Percentiles rank a stretch among this genome's conserved stretches.
Conservation (phyloP, 129 eudicot species). For the Ambrosia trifida region DNA sequence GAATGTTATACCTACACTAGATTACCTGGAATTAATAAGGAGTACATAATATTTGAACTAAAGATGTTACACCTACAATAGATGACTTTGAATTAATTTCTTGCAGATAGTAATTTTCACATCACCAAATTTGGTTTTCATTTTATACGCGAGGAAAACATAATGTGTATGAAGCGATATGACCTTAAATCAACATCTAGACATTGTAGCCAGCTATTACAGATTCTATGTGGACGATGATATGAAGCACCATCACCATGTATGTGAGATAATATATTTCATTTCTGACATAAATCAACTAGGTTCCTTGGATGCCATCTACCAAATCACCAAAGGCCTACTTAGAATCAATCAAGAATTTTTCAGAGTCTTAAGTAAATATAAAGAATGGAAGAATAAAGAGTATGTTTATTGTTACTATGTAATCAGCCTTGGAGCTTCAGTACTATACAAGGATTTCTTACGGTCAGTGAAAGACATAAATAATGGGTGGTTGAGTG, state of each 20-base stretch:
- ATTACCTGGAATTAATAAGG: not conserved
- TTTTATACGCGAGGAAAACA: constrained; percentile 4
- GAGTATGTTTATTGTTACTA: not conserved
- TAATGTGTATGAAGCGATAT: not conserved
- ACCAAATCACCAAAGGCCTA: constrained; percentile 2
- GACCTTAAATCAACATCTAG: not conserved
- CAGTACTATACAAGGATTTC: constrained; percentile 11
- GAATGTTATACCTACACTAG: not conserved
- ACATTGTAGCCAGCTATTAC: not conserved
- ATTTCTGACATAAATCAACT: not conserved
- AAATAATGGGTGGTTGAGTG: constrained; percentile 5
- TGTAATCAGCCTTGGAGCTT: constrained; percentile 17
- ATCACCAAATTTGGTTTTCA: constrained; percentile 6
- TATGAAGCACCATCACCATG: not conserved
- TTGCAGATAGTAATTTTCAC: constrained; percentile 18
- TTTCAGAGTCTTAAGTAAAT: not conserved
- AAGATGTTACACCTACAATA: not conserved
- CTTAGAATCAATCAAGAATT: constrained; percentile 6
- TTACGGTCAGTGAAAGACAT: constrained; percentile 2
- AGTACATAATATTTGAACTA: not conserved
- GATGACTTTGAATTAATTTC: not conserved
- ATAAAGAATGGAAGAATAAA: no score
- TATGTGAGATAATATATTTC: no score
- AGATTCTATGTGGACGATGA: not conserved
- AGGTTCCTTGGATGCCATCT: not conserved